Evolutionary conservation across 2,329 filamentous ascomycete species (phyloP), one percentile per base, ranked within the genome.

Genomic region (Hypoxylon sp.): DNA sequence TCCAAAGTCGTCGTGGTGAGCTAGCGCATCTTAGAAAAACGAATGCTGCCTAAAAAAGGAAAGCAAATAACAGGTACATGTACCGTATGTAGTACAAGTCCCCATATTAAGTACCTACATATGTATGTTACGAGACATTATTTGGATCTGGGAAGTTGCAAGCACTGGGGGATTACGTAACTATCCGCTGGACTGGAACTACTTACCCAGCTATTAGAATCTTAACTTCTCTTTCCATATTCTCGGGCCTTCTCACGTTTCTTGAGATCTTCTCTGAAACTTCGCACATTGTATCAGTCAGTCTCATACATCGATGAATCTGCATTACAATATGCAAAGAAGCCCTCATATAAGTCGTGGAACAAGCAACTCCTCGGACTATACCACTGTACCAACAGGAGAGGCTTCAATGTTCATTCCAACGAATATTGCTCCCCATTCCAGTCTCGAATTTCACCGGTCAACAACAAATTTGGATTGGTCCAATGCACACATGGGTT

Each of bases 401-500:
- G 39, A 47, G 35, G 48, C 29, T 58, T 59, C 58, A 55, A 58
- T 52, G 17, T n/a, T 44, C 26, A 29, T 48, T 58, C 26, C 58
- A 44, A 50, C 31, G 51, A 46, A 60, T 57, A 63, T 42, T 46
- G 47, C 26, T 46, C 37, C 53, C 59, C 63, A 51, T 57, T 60
- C 46, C 50, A 46, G 29, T 61, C 48, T 33, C 22, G n/a, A 53
- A 39, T 50, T 55, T 55, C 52, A 42, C 57, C 52, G 46, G 57
- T 60, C 53, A 63, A 37, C 57, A 58, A 55, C 54, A 58, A 48
- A 10, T 50, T 44, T 52, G 60, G 67, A 47, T 66, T 69, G 66
- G 66, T 39, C 59, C 53, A 9, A 63, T 62, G 58, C 58, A 57
- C 48, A 66, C 54, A 66, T 63, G 24, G 42, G 47, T 51, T 59